These are phyloP conservation scores for Candida sp. DNA, from an alignment of 1,139 yeast genomes.

Conservation along the genomic window DNA sequence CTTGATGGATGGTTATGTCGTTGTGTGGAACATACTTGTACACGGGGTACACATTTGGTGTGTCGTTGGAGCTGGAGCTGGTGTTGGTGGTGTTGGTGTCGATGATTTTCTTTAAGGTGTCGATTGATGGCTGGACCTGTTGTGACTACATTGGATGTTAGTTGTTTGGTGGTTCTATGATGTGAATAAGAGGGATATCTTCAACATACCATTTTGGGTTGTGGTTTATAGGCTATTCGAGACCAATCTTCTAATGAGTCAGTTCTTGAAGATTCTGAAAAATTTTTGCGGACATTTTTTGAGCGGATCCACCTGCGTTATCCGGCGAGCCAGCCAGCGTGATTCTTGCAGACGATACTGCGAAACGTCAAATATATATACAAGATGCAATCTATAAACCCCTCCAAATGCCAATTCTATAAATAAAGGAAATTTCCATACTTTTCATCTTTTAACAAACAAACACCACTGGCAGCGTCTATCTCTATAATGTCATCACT, in stretches of 20 bases:
- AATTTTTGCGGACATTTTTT: neutral
- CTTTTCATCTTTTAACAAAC: constrained; percentile 29
- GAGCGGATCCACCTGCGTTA: too few species aligned
- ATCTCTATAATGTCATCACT: constrained; percentile 43
- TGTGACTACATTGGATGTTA: constrained; percentile 10
- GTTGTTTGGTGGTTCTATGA: too few species aligned
- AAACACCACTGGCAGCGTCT: constrained; percentile 36
- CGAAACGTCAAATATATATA: too few species aligned
- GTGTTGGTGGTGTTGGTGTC: constrained; percentile 44
- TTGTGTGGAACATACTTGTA: constrained; percentile 76
- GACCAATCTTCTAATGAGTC: too few species aligned
- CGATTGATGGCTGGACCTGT: constrained; percentile 64
- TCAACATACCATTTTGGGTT: neutral
- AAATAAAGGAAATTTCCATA: constrained; percentile 1
- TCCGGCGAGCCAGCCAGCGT: too few species aligned
- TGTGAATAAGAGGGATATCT: too few species aligned
- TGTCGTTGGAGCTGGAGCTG: constrained; percentile 11
- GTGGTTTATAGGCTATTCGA: too few species aligned
- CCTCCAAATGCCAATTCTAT: too few species aligned
- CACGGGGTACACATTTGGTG: constrained; percentile 77
- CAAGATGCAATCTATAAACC: neutral
- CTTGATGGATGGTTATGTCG: constrained; percentile 86
- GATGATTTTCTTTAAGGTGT: constrained; percentile 49
- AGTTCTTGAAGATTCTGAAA: neutral
- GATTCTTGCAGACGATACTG: too few species aligned